Evolutionary conservation across 2,329 filamentous ascomycete species (phyloP).

Genomic region (Hirsutella minnesotensis): DNA sequence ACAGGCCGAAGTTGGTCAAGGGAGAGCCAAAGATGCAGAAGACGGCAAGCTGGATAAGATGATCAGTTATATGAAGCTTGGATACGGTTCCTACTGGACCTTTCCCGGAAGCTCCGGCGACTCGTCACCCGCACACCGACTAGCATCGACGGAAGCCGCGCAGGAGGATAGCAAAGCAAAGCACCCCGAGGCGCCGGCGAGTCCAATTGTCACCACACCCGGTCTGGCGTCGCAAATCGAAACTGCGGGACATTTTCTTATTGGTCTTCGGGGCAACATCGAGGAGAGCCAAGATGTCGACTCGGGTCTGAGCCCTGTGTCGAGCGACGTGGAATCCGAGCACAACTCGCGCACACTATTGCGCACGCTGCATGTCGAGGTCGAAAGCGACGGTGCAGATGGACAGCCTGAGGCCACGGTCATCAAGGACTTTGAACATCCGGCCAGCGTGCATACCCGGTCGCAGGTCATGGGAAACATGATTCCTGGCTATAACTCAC

Average conservation of each 20-base stretch:
- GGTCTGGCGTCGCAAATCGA: conserved; percentile 8
- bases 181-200: background rate
- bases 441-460: conserved; percentile 18
- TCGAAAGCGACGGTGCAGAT: conserved; percentile 30
- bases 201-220: background rate
- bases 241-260: conserved; percentile 41
- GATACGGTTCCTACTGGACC: conserved; percentile 57
- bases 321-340: conserved; percentile 16
- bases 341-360: conserved; percentile 46
- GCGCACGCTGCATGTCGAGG: conserved; percentile 56
- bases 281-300: conserved; percentile 28
- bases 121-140: conserved; percentile 10
- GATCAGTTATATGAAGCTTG: conserved; percentile 53
- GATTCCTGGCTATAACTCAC: conserved; percentile 21
- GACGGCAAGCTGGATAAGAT: conserved; percentile 39
- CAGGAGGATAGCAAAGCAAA: background rate
- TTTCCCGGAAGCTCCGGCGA: conserved; percentile 20
- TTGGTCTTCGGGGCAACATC: conserved; percentile 56
- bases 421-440: conserved; percentile 30
- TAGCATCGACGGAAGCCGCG: conserved; percentile 1
- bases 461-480: conserved; percentile 22
- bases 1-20: background rate
- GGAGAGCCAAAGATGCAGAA: conserved; percentile 9
- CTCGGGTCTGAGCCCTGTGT: conserved; percentile 16
- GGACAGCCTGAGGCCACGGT: conserved; percentile 31